Percentiles rank a stretch among this genome's conserved stretches.
Evolutionary conservation across 495 filamentous ascomycete species (phyloP).

Genomic region (Neurospora sp.): DNA sequence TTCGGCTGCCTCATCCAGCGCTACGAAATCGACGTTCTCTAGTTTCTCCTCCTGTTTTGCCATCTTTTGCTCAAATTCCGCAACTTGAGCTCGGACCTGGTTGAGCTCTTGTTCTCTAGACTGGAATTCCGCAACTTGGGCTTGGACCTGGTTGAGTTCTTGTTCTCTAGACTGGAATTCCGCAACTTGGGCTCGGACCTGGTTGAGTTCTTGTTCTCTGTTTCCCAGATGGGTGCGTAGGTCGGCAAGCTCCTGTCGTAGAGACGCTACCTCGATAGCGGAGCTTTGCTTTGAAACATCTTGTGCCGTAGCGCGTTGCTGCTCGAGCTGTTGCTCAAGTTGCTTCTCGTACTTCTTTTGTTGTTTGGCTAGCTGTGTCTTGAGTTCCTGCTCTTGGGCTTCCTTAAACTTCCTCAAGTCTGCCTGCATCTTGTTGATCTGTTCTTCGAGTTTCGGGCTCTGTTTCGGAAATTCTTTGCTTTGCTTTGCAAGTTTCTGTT

Average conservation of each 20-base stretch:
- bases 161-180: background rate
- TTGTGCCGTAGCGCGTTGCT: background rate
- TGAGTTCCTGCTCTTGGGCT: background rate
- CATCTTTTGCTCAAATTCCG: background rate
- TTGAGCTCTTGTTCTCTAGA: background rate
- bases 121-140: background rate
- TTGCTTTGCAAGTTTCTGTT: background rate
- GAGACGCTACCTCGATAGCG: background rate
- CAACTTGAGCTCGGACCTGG: background rate
- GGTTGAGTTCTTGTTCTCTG: background rate
- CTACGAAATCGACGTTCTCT: slow-evolving; percentile 2
- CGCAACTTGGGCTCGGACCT: background rate
- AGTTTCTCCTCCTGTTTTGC: slow-evolving; percentile 6
- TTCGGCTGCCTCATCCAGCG: slow-evolving; percentile 1
- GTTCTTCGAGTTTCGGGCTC: background rate
- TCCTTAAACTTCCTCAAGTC: slow-evolving; percentile 1
- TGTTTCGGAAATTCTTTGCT: slow-evolving; percentile 2
- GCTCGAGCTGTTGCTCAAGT: background rate
- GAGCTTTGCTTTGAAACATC: background rate
- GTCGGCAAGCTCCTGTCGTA: background rate
- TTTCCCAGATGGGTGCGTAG: background rate
- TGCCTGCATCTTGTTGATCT: background rate
- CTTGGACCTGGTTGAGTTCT: background rate
- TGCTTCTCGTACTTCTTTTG: background rate
- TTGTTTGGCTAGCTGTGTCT: background rate